A percentile compares a stretch with the other conserved stretches of the same genome.
These are phyloP conservation scores for Candida pini DNA, from an alignment of 805 yeast species.

Conservation along the genomic window DNA sequence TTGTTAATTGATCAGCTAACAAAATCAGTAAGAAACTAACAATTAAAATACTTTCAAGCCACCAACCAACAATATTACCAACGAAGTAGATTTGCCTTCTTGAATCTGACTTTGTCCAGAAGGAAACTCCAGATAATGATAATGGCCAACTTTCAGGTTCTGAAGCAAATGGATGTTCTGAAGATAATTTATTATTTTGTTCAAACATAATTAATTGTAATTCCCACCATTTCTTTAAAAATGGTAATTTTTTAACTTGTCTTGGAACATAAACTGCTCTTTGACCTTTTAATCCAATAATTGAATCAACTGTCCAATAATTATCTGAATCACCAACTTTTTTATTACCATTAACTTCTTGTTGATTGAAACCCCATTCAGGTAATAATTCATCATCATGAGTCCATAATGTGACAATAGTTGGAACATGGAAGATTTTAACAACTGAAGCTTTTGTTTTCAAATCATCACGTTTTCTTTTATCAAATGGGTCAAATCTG, in stretches of 20 bases:
- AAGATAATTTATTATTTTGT: slow-evolving; percentile 80
- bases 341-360: slow-evolving; percentile 94
- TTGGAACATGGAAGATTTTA: slow-evolving; percentile 73
- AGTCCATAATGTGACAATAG: slow-evolving; percentile 92
- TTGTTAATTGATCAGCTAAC: slow-evolving; percentile 68
- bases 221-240: slow-evolving; percentile 84
- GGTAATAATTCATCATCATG: slow-evolving; percentile 80
- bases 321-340: slow-evolving; percentile 62
- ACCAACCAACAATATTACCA: slow-evolving; percentile 90
- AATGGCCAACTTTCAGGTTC: slow-evolving; percentile 91
- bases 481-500: slow-evolving; percentile 58
- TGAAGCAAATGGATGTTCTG: slow-evolving; percentile 94
- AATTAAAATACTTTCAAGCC: slow-evolving; percentile 67
- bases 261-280: slow-evolving; percentile 66
- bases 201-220: slow-evolving; percentile 84
- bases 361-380: slow-evolving; percentile 91
- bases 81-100: slow-evolving; percentile 79
- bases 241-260: slow-evolving; percentile 56
- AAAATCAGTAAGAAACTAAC: slow-evolving; percentile 59
- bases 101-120: slow-evolving; percentile 75
- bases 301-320: slow-evolving; percentile 71
- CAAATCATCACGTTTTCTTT: slow-evolving; percentile 43
- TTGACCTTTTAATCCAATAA: slow-evolving; percentile 56
- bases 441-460: slow-evolving; percentile 68
- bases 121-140: slow-evolving; percentile 84